Percentiles rank a stretch among this genome's conserved stretches.
phyloP scores from a whole-genome alignment of 176 grass and related monocot genomes.

The Avena insularis region DNA sequence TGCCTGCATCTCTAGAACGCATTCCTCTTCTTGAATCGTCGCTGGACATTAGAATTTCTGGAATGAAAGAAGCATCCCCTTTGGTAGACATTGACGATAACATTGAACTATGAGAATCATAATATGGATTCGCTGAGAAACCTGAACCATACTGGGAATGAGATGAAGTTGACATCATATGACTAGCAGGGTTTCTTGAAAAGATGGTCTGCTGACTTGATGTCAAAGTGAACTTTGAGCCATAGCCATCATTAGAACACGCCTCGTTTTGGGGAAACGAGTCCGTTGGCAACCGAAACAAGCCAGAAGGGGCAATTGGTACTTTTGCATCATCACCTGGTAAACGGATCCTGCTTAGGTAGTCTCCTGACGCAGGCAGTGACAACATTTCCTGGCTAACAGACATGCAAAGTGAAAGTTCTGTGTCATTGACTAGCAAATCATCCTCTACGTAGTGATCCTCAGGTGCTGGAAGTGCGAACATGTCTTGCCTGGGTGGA shows the following conservation, averaged over 20 bases:
- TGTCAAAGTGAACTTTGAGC: constrained; percentile 57
- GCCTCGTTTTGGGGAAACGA: constrained; percentile 40
- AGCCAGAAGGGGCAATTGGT: constrained; percentile 60
- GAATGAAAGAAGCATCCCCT: constrained; percentile 35
- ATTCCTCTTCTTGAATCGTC: constrained; percentile 40
- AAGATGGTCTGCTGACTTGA: constrained; percentile 8
- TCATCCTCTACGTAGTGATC: constrained; percentile 36
- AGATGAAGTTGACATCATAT: constrained; percentile 26
- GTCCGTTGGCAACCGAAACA: constrained; percentile 92
- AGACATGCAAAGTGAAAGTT: constrained; percentile 46
- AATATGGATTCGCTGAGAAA: constrained; percentile 20
- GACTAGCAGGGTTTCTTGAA: constrained; percentile 45
- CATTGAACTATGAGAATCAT: constrained; percentile 34
- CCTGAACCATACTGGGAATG: constrained; percentile 37
- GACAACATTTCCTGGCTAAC: constrained; percentile 44
- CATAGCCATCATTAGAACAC: constrained; percentile 22
- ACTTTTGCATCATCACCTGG: constrained; percentile 46
- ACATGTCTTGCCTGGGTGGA: constrained; percentile 41
- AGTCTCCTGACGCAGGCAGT: constrained; percentile 34
- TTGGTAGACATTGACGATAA: constrained; percentile 25
- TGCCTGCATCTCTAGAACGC: constrained; percentile 42
- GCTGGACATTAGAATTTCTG: constrained; percentile 35
- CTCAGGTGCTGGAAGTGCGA: constrained; percentile 49
- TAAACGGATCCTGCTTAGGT: constrained; percentile 33
- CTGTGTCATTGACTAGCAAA: constrained; percentile 28